Conservation (phyloP, 179 eudicot genomes). For the Sideroxylon spinosum region DNA sequence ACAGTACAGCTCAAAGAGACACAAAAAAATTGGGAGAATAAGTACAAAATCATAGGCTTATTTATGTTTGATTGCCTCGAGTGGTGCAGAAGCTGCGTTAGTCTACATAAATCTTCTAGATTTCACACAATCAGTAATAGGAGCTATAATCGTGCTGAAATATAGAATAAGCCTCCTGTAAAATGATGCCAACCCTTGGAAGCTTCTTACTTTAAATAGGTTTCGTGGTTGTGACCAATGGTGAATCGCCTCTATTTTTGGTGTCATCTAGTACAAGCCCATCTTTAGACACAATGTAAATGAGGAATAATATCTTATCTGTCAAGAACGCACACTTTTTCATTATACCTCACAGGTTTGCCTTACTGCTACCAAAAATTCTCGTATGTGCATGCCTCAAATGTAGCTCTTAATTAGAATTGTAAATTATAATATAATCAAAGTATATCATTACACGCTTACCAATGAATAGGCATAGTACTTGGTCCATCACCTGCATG, state of each 20-base stretch:
- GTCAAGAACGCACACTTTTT: background rate
- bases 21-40: background rate
- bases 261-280: background rate
- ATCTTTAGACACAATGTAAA: background rate
- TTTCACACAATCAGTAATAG: background rate
- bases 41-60: background rate
- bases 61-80: background rate
- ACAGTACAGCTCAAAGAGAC: background rate
- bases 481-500: background rate
- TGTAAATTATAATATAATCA: background rate
- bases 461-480: background rate
- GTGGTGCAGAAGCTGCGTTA: too few species aligned
- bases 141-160: background rate
- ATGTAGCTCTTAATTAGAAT: background rate
- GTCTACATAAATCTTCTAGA: background rate
- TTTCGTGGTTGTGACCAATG: background rate
- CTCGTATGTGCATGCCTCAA: background rate
- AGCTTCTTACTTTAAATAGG: background rate
- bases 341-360: background rate
- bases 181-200: background rate
- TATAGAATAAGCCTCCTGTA: background rate
- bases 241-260: background rate
- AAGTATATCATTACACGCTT: background rate
- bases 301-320: background rate
- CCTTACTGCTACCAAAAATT: background rate